Evolutionary conservation across 2,329 filamentous ascomycete genomes (phyloP).

Genomic region (Aspergillus sp.): DNA sequence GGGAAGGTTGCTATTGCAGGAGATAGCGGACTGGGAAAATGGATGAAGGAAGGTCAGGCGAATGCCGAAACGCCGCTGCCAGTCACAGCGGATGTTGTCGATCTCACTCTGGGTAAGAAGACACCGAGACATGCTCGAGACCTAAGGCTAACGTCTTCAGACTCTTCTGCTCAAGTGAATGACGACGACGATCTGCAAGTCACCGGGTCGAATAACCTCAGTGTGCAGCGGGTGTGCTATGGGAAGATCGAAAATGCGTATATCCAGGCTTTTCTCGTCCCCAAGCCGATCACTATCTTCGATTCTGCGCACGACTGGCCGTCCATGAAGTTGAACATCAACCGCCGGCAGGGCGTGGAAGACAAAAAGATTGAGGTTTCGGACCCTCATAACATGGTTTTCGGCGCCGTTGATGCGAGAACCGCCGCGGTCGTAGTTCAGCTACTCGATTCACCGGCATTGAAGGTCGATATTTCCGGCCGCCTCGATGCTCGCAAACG

Average conservation of each 20-base stretch:
- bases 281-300: conserved; percentile 62
- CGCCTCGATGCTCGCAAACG: conserved; percentile 67
- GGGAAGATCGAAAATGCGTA: conserved; percentile 69
- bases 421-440: conserved; percentile 67
- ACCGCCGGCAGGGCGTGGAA: conserved; percentile 55
- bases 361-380: conserved; percentile 64
- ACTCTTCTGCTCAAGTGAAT: conserved; percentile 17
- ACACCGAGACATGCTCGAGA: not conserved
- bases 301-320: conserved; percentile 62
- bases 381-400: conserved; percentile 68
- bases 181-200: conserved; percentile 40
- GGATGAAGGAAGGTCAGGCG: conserved; percentile 61
- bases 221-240: conserved; percentile 73
- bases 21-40: conserved; percentile 60
- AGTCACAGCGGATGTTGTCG: conserved; percentile 51
- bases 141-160: conserved; percentile 21
- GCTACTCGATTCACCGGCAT: conserved; percentile 65
- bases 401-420: conserved; percentile 70
- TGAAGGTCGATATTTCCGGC: conserved; percentile 67
- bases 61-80: conserved; percentile 37
- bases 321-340: conserved; percentile 68
- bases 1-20: conserved; percentile 47
- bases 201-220: conserved; percentile 56
- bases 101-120: conserved; percentile 41
- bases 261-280: conserved; percentile 66